Base-by-base conservation (phyloP, 108 stramenopile genomes). In the Cyclotella cryptica region DNA sequence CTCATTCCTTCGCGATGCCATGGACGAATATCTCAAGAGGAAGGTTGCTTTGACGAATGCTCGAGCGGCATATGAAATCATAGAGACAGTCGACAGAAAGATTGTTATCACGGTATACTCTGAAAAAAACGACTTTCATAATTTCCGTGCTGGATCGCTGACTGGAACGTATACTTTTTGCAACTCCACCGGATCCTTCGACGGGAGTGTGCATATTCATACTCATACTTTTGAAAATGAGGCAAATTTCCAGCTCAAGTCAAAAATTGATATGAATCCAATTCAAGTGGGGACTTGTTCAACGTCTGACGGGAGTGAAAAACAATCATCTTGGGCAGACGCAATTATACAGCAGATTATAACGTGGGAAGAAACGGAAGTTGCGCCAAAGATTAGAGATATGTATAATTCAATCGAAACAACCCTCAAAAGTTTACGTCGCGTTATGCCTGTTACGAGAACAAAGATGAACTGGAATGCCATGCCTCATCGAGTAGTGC, bases 391-490 rank as follows among this genome's bases (percentile, higher is more conserved):
- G 57, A 49, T 91, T 24, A 61, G 71, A 44, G 81, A 72, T 17
- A 80, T 90, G 81, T 88, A 90, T 43, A 78, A 82, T 13, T 67
- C 52, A n/a, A 78, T 87, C 68, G 69, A 35, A 51, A 46, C 77
- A 10, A 69, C 51, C 12, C 63, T 94, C 40, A 85, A 88, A 74
- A 66, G 86, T 28, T 85, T 96, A 69, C 87, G 95, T 13, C 75
- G 93, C 24, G 89, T 94, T 60, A 78, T 94, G 83, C 95, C 95
- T 14, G 76, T 96, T 68, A 91, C 92, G 10, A 83, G 87, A 55
- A 90, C 89, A 18, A 91, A 89, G 83, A 93, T 96, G 95, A 91
- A 93, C 10, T 96, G 95, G 95, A 90, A 93, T 72, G 83, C 90
- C 11, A 52, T 80, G 49, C 86, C 87, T 3, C 91, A 92, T 71